phyloP scores from a whole-genome alignment of 805 yeast species.

The Schwanniomyces occidentalis region DNA sequence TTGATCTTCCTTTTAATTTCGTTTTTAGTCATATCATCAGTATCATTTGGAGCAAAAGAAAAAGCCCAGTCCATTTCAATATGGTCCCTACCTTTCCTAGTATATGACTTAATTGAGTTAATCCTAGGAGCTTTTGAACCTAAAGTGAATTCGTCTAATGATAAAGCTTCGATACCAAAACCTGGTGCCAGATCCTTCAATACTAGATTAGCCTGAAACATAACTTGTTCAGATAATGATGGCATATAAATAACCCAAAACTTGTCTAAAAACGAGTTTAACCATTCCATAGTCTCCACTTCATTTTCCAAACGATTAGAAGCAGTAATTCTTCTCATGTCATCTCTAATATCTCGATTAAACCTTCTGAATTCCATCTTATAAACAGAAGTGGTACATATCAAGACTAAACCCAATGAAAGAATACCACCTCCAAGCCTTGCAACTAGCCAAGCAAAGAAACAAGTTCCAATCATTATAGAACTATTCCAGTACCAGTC shows the following conservation, averaged over 20 bases:
- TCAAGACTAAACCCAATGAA: slow-evolving; percentile 57
- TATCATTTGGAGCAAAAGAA: slow-evolving; percentile 78
- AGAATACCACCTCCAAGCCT: slow-evolving; percentile 64
- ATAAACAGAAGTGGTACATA: slow-evolving; percentile 66
- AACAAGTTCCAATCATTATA: slow-evolving; percentile 65
- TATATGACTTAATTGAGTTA: slow-evolving; percentile 69
- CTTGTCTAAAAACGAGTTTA: slow-evolving; percentile 72
- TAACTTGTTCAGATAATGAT: slow-evolving; percentile 72
- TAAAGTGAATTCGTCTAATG: slow-evolving; percentile 74
- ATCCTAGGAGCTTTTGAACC: slow-evolving; percentile 82
- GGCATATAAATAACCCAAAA: slow-evolving; percentile 92
- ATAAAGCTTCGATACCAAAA: slow-evolving; percentile 72
- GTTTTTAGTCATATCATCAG: slow-evolving; percentile 78
- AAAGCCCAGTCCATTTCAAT: slow-evolving; percentile 86
- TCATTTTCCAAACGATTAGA: slow-evolving; percentile 61
- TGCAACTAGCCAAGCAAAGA: slow-evolving; percentile 70
- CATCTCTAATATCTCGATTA: slow-evolving; percentile 73
- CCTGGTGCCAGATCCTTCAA: slow-evolving; percentile 78
- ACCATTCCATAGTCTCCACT: slow-evolving; percentile 78
- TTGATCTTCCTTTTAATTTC: slow-evolving; percentile 69
- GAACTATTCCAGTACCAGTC: slow-evolving; percentile 75
- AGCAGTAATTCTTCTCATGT: slow-evolving; percentile 65
- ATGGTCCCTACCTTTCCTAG: slow-evolving; percentile 63
- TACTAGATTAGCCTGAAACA: slow-evolving; percentile 64
- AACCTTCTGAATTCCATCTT: slow-evolving; percentile 74